Percentiles rank a stretch among this genome's conserved stretches.
These are phyloP conservation scores for Ananas comosus DNA, from an alignment of 176 grass and related monocot species.

Conservation along the genomic window DNA sequence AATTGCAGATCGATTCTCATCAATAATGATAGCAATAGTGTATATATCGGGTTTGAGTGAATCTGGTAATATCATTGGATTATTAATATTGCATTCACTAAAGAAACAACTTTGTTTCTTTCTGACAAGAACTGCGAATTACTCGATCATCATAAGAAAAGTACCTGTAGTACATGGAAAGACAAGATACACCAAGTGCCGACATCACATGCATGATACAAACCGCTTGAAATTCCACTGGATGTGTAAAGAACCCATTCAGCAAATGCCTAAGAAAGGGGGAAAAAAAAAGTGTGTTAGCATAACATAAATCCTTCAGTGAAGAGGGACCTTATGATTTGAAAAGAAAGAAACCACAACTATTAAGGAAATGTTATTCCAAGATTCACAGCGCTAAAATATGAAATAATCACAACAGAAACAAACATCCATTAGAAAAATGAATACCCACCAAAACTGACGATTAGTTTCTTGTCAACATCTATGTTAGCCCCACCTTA, in stretches of 20 bases:
- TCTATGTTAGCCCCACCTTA: too few relatives aligned
- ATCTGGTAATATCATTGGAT: too few relatives aligned
- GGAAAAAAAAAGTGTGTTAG: conserved; percentile 10
- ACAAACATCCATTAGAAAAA: too few relatives aligned
- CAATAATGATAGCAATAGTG: conserved; percentile 3
- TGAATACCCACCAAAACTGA: too few relatives aligned
- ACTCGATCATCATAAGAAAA: background rate
- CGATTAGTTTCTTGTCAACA: too few relatives aligned
- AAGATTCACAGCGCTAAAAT: too few relatives aligned
- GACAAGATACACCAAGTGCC: conserved; percentile 91
- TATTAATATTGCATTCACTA: too few relatives aligned
- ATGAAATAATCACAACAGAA: too few relatives aligned
- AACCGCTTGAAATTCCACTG: conserved; percentile 82
- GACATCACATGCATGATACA: conserved; percentile 95
- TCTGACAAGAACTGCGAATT: background rate
- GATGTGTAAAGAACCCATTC: conserved; percentile 96
- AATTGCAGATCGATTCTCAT: conserved; percentile 16
- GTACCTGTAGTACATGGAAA: conserved; percentile 86
- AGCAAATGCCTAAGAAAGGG: conserved; percentile 58
- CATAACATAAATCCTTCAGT: conserved; percentile 10
- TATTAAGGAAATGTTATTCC: too few relatives aligned
- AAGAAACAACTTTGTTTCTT: background rate
- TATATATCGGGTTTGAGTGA: too few relatives aligned
- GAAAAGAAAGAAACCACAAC: background rate
- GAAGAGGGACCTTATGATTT: background rate